Evolutionary conservation across 192 early-diverging fungal genomes (phyloP), one percentile per base, ranked within the genome.

Genomic region (Gonapodya prolifera): DNA sequence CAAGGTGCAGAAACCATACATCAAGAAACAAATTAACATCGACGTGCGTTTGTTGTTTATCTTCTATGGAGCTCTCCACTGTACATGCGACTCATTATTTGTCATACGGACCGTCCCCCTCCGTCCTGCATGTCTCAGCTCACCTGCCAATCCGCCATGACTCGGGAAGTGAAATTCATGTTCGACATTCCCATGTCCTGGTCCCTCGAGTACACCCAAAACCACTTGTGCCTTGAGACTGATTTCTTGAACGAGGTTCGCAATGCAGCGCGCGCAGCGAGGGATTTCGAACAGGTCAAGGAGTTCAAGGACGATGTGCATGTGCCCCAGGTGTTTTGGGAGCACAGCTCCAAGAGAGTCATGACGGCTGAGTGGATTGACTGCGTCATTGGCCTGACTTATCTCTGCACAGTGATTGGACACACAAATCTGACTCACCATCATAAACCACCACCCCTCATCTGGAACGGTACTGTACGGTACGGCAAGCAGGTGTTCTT

Each of bases 241-340:
- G 95, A 98, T 77, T 98, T 98, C 85, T 81, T 92, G 45, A 92
- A 91, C 76, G 96, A 98, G 79, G 94, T 85, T 0, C 82, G 85
- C 78, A 98, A 96, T 79, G 85, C 91, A 23, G 92, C 92, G 78
- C 82, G 82, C 70, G 91, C 92, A 1, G 34, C 34, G 0, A 75
- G 81, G 71, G 83, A 89, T 29, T 77, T 86, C 0, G 83, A 83
- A 34, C 75, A 83, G 31, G 90, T 91, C 70, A 70, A 77, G 13
- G 79, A 79, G 70, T 79, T 95, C 33, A 75, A 79, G 1, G 69
- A 80, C 16, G 75, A 79, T 28, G 90, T 91, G 30, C 88, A 96
- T 84, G 85, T 98, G 1, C 96, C 96, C 1, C 87, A 85, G 35
- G 89, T 96, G 34, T 88, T 88, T 36, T 89, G 90, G 85, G 88